phyloP scores from a whole-genome alignment of 495 filamentous ascomycete genomes.

The Diplogelasinospora grovesii region DNA sequence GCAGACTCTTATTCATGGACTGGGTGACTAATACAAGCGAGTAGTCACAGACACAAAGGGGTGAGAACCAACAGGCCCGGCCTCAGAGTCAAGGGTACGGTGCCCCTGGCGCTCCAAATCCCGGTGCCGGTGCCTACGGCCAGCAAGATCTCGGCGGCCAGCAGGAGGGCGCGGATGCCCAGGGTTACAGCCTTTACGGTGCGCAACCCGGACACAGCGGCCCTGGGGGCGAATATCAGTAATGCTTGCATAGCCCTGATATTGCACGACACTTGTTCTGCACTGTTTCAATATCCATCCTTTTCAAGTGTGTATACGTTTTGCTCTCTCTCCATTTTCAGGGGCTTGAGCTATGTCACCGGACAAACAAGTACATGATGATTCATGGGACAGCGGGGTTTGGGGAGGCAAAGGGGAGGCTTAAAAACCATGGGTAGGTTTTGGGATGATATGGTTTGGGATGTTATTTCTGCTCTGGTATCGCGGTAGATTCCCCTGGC shows the following conservation, averaged over 20 bases:
- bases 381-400: too few species aligned
- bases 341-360: too few species aligned
- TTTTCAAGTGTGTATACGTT: slow-evolving; percentile 26
- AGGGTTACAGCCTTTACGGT: slow-evolving; percentile 53
- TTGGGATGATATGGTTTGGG: too few species aligned
- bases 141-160: slow-evolving; percentile 52
- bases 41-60: slow-evolving; percentile 70
- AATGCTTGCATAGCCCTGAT: too few species aligned
- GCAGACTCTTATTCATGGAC: background rate
- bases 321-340: too few species aligned
- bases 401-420: too few species aligned
- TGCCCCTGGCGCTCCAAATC: slow-evolving; percentile 42
- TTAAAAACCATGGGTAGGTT: too few species aligned
- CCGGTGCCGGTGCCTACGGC: slow-evolving; percentile 47
- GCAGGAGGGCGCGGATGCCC: slow-evolving; percentile 48
- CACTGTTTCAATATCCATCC: background rate
- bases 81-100: slow-evolving; percentile 66
- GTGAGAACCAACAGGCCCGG: slow-evolving; percentile 61
- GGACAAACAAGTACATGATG: too few species aligned
- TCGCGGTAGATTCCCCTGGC: slow-evolving; percentile 37
- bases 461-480: too few species aligned
- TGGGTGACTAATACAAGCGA: slow-evolving; percentile 36
- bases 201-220: slow-evolving; percentile 66
- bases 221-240: slow-evolving; percentile 43
- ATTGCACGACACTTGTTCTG: too few species aligned